Conservation (phyloP, 441 rosid genomes). For the Populus trichocarpa region DNA sequence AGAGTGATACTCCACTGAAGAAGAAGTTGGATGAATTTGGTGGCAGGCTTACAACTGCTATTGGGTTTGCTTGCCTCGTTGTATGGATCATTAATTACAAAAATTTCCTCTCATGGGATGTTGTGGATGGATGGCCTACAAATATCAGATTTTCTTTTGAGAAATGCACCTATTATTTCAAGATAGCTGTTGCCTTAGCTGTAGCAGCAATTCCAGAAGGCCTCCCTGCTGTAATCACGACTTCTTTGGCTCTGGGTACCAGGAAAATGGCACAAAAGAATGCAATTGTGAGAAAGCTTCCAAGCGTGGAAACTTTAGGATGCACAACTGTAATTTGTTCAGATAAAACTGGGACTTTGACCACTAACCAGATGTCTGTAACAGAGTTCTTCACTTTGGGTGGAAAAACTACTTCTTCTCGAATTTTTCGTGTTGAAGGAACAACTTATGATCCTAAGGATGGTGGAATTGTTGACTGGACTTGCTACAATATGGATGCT, state of each 20-base stretch:
- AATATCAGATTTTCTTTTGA: slow-evolving; percentile 67
- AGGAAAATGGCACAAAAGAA: slow-evolving; percentile 95
- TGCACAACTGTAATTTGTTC: slow-evolving; percentile 94
- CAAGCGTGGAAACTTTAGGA: slow-evolving; percentile 91
- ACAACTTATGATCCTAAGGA: slow-evolving; percentile 93
- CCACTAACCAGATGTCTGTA: slow-evolving; percentile 93
- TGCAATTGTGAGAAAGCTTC: slow-evolving; percentile 84
- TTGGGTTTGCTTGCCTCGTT: slow-evolving; percentile 66
- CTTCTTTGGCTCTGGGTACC: slow-evolving; percentile 84
- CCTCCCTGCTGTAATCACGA: slow-evolving; percentile 92
- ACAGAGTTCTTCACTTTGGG: slow-evolving; percentile 77
- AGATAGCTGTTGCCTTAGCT: slow-evolving; percentile 88
- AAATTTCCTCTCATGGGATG: slow-evolving; percentile 73
- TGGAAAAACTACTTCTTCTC: slow-evolving; percentile 47
- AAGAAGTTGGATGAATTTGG: slow-evolving; percentile 91
- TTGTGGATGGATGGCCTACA: slow-evolving; percentile 65
- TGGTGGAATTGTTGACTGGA: slow-evolving; percentile 86
- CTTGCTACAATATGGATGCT: slow-evolving; percentile 76
- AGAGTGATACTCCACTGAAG: slow-evolving; percentile 77
- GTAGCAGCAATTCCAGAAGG: slow-evolving; percentile 99
- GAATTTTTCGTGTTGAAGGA: slow-evolving; percentile 71
- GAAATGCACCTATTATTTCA: slow-evolving; percentile 89
- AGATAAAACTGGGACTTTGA: slow-evolving; percentile 88
- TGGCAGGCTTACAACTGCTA: slow-evolving; percentile 62
- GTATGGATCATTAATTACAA: slow-evolving; percentile 85